phyloP scores from a whole-genome alignment of 73 alveolate species.

The Halteria grandinella region DNA sequence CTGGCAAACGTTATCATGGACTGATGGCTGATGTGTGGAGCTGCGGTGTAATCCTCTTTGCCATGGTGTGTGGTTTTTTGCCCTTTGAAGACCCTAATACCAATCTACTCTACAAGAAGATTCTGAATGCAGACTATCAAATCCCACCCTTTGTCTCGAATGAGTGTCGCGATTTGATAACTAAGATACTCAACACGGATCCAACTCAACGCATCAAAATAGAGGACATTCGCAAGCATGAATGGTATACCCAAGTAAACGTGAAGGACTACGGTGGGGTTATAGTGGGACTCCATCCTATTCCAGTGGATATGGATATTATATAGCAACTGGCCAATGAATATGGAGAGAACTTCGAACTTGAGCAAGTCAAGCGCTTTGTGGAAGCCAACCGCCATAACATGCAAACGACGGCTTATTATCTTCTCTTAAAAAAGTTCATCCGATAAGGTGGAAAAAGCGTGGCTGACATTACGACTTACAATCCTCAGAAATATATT shows the following conservation, averaged over 20 bases:
- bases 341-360: constrained; percentile 67
- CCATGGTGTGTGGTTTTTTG: constrained; percentile 88
- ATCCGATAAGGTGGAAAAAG: constrained; percentile 80
- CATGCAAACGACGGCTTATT: constrained; percentile 91
- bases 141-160: constrained; percentile 72
- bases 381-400: constrained; percentile 92
- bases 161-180: constrained; percentile 79
- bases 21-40: constrained; percentile 84
- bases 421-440: constrained; percentile 83
- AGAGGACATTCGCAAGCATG: constrained; percentile 81
- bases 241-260: constrained; percentile 69
- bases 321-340: constrained; percentile 68
- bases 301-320: constrained; percentile 89
- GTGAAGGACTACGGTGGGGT: constrained; percentile 78
- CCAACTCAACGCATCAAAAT: constrained; percentile 84
- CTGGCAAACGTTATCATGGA: constrained; percentile 84
- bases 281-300: constrained; percentile 77
- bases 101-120: constrained; percentile 82
- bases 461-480: constrained; percentile 79
- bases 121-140: constrained; percentile 79
- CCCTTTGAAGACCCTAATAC: constrained; percentile 93
- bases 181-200: constrained; percentile 78
- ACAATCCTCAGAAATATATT: constrained; percentile 43
- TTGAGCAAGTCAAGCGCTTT: constrained; percentile 81
- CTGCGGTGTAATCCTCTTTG: constrained; percentile 86